Percentiles rank a stretch among this genome's conserved stretches.
Evolutionary conservation across 202 grass and related monocot genomes (phyloP).

Genomic region (Bolboschoenoplectus hybrid): DNA sequence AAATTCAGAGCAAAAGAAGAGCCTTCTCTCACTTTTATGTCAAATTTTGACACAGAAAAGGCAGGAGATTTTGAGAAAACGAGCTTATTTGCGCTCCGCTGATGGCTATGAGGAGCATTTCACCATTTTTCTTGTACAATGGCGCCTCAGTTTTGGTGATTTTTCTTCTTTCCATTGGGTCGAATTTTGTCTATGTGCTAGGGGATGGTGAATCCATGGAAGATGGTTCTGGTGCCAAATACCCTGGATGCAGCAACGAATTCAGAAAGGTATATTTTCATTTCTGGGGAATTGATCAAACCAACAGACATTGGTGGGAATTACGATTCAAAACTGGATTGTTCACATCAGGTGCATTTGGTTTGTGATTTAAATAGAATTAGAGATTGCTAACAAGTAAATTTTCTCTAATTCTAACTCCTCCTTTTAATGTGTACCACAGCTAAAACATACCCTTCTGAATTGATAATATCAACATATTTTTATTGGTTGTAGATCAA

Average conservation of each 20-base stretch:
- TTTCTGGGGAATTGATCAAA: slow-evolving; percentile 13
- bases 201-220: slow-evolving; percentile 48
- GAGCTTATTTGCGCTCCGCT: not conserved
- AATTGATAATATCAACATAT: not conserved
- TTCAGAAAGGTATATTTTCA: slow-evolving; percentile 63
- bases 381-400: not conserved
- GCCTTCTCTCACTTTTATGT: not conserved
- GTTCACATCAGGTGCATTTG: not conserved
- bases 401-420: not conserved
- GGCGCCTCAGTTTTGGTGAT: slow-evolving; percentile 9
- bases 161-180: slow-evolving; percentile 28
- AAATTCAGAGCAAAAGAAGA: not conserved
- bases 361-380: slow-evolving; percentile 5
- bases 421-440: not conserved
- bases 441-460: not conserved
- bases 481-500: not conserved
- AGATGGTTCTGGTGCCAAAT: slow-evolving; percentile 56
- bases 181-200: slow-evolving; percentile 16
- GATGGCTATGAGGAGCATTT: slow-evolving; percentile 34
- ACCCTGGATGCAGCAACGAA: slow-evolving; percentile 69
- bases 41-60: not conserved
- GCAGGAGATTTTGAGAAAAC: not conserved
- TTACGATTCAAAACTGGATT: not conserved
- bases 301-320: not conserved
- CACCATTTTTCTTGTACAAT: slow-evolving; percentile 20